Conservation (phyloP, 805 yeast genomes). For the Wickerhamiella alocasiicola region DNA sequence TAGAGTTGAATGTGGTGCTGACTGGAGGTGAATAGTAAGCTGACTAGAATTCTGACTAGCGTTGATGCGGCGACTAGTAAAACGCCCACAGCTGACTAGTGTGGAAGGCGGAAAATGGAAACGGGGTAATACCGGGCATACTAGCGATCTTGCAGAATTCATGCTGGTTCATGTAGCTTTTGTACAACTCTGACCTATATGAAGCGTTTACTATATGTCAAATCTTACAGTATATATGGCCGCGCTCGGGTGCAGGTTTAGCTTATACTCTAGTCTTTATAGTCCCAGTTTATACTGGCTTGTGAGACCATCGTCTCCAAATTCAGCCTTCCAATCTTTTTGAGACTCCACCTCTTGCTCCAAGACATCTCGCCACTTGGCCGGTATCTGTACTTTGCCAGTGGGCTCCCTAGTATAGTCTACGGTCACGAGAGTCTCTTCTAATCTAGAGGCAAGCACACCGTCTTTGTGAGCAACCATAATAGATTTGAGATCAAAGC, state of each 20-base stretch:
- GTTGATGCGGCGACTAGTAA: too few species aligned
- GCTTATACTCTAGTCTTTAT: too few species aligned
- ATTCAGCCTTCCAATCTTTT: slow-evolving; percentile 7
- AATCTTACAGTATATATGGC: too few species aligned
- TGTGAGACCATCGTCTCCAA: not conserved
- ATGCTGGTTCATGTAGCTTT: not conserved
- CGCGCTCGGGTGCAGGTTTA: too few species aligned
- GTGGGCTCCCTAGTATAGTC: slow-evolving; percentile 23
- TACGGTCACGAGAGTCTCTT: slow-evolving; percentile 25
- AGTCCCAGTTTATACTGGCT: too few species aligned
- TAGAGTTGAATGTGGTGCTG: too few species aligned
- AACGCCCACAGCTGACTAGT: too few species aligned
- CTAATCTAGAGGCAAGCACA: slow-evolving; percentile 26
- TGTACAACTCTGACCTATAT: too few species aligned
- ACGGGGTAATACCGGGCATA: not conserved
- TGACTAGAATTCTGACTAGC: too few species aligned
- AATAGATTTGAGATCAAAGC: slow-evolving; percentile 23
- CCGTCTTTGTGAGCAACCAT: slow-evolving; percentile 24
- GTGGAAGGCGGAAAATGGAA: too few species aligned
- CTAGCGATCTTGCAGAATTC: not conserved
- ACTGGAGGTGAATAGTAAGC: too few species aligned
- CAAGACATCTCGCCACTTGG: slow-evolving; percentile 15
- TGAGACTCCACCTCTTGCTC: slow-evolving; percentile 11
- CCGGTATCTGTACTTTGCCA: slow-evolving; percentile 25
- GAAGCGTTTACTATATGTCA: too few species aligned